Conservation (phyloP, 306 rosid genomes). For the Sophora flavescens region DNA sequence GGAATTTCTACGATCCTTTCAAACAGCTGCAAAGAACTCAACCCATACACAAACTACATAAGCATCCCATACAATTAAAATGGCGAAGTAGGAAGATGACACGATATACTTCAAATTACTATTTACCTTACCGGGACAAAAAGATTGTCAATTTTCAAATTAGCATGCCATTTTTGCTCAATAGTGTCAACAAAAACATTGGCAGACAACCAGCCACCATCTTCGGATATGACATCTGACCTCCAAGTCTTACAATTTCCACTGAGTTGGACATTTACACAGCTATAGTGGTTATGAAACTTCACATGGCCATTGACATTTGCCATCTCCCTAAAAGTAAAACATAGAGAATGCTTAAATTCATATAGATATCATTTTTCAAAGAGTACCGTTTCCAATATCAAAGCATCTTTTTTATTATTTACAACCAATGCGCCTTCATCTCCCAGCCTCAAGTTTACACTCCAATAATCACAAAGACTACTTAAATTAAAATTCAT, state of each 20-base stretch:
- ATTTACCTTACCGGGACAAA: constrained; percentile 86
- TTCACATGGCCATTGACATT: constrained; percentile 82
- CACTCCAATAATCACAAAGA: constrained; percentile 12
- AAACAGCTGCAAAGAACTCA: constrained; percentile 77
- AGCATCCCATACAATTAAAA: constrained; percentile 39
- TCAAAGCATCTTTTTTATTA: constrained; percentile 12
- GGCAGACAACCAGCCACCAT: constrained; percentile 94
- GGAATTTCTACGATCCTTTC: constrained; percentile 93
- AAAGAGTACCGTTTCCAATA: constrained; percentile 17
- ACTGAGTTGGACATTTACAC: constrained; percentile 73
- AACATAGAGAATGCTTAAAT: constrained; percentile 27
- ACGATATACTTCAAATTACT: constrained; percentile 33
- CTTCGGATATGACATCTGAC: constrained; percentile 68
- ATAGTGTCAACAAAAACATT: constrained; percentile 81
- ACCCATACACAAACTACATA: constrained; percentile 40
- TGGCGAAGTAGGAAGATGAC: constrained; percentile 13
- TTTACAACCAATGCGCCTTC: constrained; percentile 27
- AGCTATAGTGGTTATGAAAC: constrained; percentile 79
- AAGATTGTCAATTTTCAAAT: constrained; percentile 75
- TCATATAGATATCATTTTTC: constrained; percentile 26
- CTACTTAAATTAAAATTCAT: neutral
- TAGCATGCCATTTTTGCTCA: constrained; percentile 92
- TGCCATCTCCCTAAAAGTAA: constrained; percentile 76
- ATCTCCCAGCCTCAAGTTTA: constrained; percentile 33
- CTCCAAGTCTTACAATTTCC: constrained; percentile 94